These are phyloP conservation scores for Collybia nuda DNA, from an alignment of 768 basidiomycete species.

Conservation along the genomic window DNA sequence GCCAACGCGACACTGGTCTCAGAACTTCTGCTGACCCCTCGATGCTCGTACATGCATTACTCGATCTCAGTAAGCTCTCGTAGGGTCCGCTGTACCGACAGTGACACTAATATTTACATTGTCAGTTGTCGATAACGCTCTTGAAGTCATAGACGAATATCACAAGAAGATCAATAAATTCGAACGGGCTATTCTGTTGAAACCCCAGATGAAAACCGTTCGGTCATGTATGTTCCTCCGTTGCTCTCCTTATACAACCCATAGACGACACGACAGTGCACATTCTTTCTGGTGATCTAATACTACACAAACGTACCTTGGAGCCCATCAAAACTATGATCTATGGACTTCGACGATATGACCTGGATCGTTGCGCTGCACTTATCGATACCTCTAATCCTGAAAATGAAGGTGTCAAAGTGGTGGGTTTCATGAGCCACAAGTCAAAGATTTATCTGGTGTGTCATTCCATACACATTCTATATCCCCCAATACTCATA, in stretches of 20 bases:
- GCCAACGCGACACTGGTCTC: slow-evolving; percentile 57
- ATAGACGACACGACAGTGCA: slow-evolving; percentile 49
- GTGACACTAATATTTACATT: background rate
- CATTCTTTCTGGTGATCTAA: slow-evolving; percentile 73
- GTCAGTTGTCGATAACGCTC: slow-evolving; percentile 64
- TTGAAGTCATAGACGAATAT: slow-evolving; percentile 70
- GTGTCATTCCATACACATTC: slow-evolving; percentile 8
- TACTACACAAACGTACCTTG: slow-evolving; percentile 70
- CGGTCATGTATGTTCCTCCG: slow-evolving; percentile 43
- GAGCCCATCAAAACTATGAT: slow-evolving; percentile 71
- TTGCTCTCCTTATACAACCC: background rate
- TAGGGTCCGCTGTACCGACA: background rate
- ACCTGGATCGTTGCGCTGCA: slow-evolving; percentile 65
- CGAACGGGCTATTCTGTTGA: slow-evolving; percentile 58
- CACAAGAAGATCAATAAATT: slow-evolving; percentile 61
- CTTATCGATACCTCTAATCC: slow-evolving; percentile 46
- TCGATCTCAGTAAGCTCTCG: slow-evolving; percentile 50
- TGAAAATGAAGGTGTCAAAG: slow-evolving; percentile 32
- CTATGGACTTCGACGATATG: slow-evolving; percentile 68
- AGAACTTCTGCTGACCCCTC: slow-evolving; percentile 66
- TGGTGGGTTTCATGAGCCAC: slow-evolving; percentile 65
- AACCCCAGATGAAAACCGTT: slow-evolving; percentile 62
- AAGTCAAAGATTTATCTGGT: slow-evolving; percentile 71
- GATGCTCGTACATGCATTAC: slow-evolving; percentile 64
- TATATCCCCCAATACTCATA: background rate